Conservation (phyloP, 768 basidiomycete species). For the Chiua virens region DNA sequence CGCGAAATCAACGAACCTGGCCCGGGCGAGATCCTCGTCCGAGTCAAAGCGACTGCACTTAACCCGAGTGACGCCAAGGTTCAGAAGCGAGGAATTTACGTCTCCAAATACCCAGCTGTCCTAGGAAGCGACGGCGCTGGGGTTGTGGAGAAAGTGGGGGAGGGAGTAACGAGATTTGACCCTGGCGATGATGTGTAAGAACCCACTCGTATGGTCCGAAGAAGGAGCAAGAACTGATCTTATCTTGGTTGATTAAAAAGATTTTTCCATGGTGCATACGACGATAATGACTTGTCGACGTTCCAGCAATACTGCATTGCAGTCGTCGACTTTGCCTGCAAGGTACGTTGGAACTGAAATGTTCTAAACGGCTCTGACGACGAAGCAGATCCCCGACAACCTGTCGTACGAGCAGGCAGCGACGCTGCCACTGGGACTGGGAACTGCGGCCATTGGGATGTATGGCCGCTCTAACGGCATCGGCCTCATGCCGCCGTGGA, state of each 20-base stretch:
- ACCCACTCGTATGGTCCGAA: constrained; percentile 5
- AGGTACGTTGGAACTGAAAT: constrained; percentile 27
- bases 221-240: constrained; percentile 23
- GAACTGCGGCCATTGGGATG: constrained; percentile 50
- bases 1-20: constrained; percentile 43
- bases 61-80: constrained; percentile 59
- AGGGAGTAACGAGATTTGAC: constrained; percentile 48
- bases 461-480: constrained; percentile 43
- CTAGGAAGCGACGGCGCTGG: constrained; percentile 54
- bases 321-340: constrained; percentile 40
- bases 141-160: constrained; percentile 49
- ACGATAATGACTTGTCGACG: constrained; percentile 36
- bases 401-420: constrained; percentile 49
- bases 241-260: constrained; percentile 27
- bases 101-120: constrained; percentile 45
- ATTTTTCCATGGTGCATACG: constrained; percentile 40
- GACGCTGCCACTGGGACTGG: constrained; percentile 49
- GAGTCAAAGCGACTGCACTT: constrained; percentile 45
- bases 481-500: constrained; percentile 41
- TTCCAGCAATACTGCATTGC: constrained; percentile 49
- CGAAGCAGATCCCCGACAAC: constrained; percentile 44
- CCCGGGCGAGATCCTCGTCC: constrained; percentile 48
- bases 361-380: constrained; percentile 8
- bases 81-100: constrained; percentile 38
- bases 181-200: constrained; percentile 55